Evolutionary conservation across 768 basidiomycete genomes (phyloP), one percentile per base, ranked within the genome.

Genomic region (Mycena galericulata): DNA sequence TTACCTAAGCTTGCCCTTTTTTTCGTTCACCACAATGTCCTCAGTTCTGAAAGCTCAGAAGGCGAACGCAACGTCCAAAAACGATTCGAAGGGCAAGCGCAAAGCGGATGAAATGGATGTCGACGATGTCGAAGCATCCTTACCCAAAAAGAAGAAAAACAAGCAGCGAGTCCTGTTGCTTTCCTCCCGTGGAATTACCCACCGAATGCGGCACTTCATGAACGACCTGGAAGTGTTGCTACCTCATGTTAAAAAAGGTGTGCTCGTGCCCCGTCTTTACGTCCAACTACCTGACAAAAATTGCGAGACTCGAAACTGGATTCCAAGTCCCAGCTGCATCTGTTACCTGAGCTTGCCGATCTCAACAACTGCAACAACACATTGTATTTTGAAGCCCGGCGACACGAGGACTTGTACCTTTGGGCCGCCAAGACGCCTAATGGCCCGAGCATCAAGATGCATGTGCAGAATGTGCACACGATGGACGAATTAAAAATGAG

Each of bases 401-500:
- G 96, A 59, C 95, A 98, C 74, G 95, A 98, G 76, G 97, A 99
- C 75, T 84, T 99, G 55, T 99, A 99, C 75, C 79, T 99, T 65
- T 99, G 98, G 98, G 92, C 96, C 34, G 90, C 94, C 15, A 97
- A 98, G 79, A 94, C 96, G 38, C 98, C 98, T 24, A 99, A 99
- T 75, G 98, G 98, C 12, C 98, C 98, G 17, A 97, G 94, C 75
- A 90, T 97, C 76, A 98, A 98, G 79, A 87, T 98, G 85, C 98
- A 99, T 76, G 97, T 98, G 18, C 97, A 98, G 81, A 99, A 99
- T 76, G 87, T 97, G 61, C 98, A 99, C 79, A 99, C 98, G 46
- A 99, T 99, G 98, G 98, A 99, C 81, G 98, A 99, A 80, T 86
- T 99, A 71, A 99, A 99, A 84, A 94, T 99, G 97, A 97, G 96